Evolutionary conservation across 2,329 filamentous ascomycete genomes (phyloP), one percentile per base, ranked within the genome.

Genomic region (Apiospora hydei): DNA sequence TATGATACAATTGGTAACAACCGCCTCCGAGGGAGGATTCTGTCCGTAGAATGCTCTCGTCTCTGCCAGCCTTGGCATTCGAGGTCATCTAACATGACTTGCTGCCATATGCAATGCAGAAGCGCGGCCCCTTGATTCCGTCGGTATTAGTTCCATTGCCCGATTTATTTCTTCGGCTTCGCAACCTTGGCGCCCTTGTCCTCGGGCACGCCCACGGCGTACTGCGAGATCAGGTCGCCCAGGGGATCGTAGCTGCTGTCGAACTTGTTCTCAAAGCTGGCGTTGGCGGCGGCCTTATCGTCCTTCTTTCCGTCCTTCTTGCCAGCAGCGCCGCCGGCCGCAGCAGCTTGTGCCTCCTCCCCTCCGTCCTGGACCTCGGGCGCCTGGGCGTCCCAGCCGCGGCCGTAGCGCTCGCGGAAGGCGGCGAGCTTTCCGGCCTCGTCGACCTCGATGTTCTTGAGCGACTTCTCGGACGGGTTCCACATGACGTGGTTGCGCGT

Each of bases 401-500:
- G 87, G 38, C 96, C 96, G 85, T 95, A 99, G 72, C 93, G 89
- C 74, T 88, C 89, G 78, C 96, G 89, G 86, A 99, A 99, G 71
- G 94, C 93, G 70, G 92, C 93, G 79, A 99, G 84, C 80, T 93
- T 90, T 24, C 96, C 96, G 3, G 96, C 96, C 88, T 98, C 96
- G 82, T 99, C 96, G 75, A 97, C 91, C 85, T 99, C 96, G 72
- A 98, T 88, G 82, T 96, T 98, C 81, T 92, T 86, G 78, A 99
- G 87, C 74, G 93, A 92, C 83, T 91, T 91, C 76, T 93, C 92
- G 72, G 88, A 91, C 0, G 96, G 96, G 82, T 98, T 96, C 96
- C 96, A 99, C 70, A 98, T 84, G 2, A 94, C 86, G 78, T 94
- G 92, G 86, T 98, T 99, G 78, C 94, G 91, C 64, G 92, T 94